These are phyloP conservation scores for Candida peoriensis DNA, from an alignment of 805 yeast genomes.

Conservation along the genomic window DNA sequence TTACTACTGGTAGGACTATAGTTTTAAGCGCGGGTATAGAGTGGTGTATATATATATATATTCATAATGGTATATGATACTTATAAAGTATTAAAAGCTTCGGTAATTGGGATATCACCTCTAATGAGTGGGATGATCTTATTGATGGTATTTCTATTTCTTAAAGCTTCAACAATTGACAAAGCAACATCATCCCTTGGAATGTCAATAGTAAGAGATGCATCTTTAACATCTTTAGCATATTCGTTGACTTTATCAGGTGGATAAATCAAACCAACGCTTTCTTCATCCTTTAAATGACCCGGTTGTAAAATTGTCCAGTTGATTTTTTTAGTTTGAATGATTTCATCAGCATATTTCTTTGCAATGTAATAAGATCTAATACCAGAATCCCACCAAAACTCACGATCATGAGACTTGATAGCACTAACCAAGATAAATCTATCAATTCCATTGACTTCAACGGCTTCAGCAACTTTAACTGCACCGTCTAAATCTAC, in stretches of 20 bases:
- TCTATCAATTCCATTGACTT: slow-evolving; percentile 37
- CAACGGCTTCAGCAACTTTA: slow-evolving; percentile 51
- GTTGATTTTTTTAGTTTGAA: slow-evolving; percentile 33
- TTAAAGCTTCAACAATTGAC: slow-evolving; percentile 34
- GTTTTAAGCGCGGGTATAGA: too few species aligned
- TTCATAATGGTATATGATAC: too few species aligned
- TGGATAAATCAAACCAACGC: slow-evolving; percentile 40
- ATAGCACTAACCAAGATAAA: slow-evolving; percentile 53
- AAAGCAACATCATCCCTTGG: slow-evolving; percentile 54
- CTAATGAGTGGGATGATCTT: slow-evolving; percentile 40
- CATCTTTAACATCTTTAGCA: slow-evolving; percentile 3
- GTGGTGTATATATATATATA: too few species aligned
- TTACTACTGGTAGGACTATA: too few species aligned
- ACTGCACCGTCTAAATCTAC: slow-evolving; percentile 63
- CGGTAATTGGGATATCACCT: slow-evolving; percentile 30
- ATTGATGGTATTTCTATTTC: slow-evolving; percentile 32
- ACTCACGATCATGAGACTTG: slow-evolving; percentile 45
- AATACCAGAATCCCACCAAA: slow-evolving; percentile 35
- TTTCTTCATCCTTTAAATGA: slow-evolving; percentile 32
- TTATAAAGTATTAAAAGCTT: slow-evolving; percentile 12
- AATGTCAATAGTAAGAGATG: slow-evolving; percentile 2
- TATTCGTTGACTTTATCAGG: slow-evolving; percentile 19
- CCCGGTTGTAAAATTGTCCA: slow-evolving; percentile 59
- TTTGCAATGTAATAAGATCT: slow-evolving; percentile 55
- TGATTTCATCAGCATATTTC: slow-evolving; percentile 51